Percentiles rank a stretch among this genome's conserved stretches.
Evolutionary conservation across 208 protist genomes (phyloP).

Genomic region (Lotmaria passim): DNA sequence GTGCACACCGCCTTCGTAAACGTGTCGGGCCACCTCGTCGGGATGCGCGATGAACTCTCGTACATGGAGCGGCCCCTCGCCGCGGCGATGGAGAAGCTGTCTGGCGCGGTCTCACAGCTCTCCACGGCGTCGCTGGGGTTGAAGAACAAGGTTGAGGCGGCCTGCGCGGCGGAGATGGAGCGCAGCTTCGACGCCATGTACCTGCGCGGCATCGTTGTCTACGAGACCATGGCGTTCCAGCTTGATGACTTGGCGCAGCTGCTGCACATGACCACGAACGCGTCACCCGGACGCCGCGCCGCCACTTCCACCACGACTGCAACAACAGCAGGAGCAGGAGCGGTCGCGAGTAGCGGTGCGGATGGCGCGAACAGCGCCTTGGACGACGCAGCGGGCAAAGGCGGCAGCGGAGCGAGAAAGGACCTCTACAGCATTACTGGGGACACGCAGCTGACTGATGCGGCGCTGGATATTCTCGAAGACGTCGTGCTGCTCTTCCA

Average conservation of each 20-base stretch:
- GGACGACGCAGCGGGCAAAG: background rate
- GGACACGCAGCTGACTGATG: constrained; percentile 14
- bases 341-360: background rate
- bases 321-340: background rate
- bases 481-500: constrained; percentile 37
- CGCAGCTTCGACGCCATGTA: constrained; percentile 65
- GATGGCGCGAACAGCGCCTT: background rate
- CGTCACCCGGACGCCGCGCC: constrained; percentile 2
- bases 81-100: constrained; percentile 52
- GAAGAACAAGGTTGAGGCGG: constrained; percentile 51
- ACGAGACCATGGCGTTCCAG: constrained; percentile 55
- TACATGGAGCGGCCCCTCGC: constrained; percentile 65
- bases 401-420: constrained; percentile 6
- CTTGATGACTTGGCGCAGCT: constrained; percentile 42
- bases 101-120: constrained; percentile 43
- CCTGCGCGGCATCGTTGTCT: constrained; percentile 63
- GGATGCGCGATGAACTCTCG: constrained; percentile 80
- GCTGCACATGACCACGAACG: constrained; percentile 25
- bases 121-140: constrained; percentile 39
- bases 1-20: constrained; percentile 80
- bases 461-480: constrained; percentile 29
- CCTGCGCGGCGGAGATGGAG: constrained; percentile 58
- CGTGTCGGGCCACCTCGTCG: constrained; percentile 71
- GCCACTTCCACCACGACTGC: background rate
- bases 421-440: constrained; percentile 1